A percentile compares a stretch with the other conserved stretches of the same genome.
These are phyloP conservation scores for Ilex aquifolium DNA, from an alignment of 257 asterid species.

Conservation along the genomic window DNA sequence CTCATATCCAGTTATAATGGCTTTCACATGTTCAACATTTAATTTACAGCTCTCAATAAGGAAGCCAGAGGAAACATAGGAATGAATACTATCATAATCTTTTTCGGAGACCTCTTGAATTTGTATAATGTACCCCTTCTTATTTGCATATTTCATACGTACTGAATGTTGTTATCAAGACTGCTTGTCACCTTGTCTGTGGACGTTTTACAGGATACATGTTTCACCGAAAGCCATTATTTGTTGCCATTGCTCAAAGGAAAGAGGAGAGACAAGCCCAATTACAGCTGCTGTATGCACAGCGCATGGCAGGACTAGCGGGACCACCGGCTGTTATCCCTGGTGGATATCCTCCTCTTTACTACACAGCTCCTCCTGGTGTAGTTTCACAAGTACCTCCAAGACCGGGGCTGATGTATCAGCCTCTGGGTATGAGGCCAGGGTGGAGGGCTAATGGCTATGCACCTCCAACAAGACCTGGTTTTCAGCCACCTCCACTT, in stretches of 20 bases:
- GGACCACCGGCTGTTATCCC: constrained; percentile 51
- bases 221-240: constrained; percentile 68
- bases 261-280: constrained; percentile 78
- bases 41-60: too few relatives aligned
- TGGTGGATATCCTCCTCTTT: constrained; percentile 60
- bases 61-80: too few relatives aligned
- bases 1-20: too few relatives aligned
- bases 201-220: constrained; percentile 43
- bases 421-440: constrained; percentile 52
- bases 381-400: constrained; percentile 47
- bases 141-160: too few relatives aligned
- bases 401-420: constrained; percentile 50
- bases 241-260: constrained; percentile 78
- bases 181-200: too few relatives aligned
- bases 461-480: constrained; percentile 36
- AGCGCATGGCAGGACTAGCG: constrained; percentile 42
- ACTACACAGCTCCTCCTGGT: constrained; percentile 44
- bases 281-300: constrained; percentile 54
- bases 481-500: constrained; percentile 46
- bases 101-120: too few relatives aligned
- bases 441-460: constrained; percentile 64
- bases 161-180: too few relatives aligned
- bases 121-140: too few relatives aligned
- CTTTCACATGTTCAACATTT: too few relatives aligned
- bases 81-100: too few relatives aligned